Evolutionary conservation across 768 basidiomycete genomes (phyloP), one percentile per base, ranked within the genome.

Genomic region (Boletales sp.): DNA sequence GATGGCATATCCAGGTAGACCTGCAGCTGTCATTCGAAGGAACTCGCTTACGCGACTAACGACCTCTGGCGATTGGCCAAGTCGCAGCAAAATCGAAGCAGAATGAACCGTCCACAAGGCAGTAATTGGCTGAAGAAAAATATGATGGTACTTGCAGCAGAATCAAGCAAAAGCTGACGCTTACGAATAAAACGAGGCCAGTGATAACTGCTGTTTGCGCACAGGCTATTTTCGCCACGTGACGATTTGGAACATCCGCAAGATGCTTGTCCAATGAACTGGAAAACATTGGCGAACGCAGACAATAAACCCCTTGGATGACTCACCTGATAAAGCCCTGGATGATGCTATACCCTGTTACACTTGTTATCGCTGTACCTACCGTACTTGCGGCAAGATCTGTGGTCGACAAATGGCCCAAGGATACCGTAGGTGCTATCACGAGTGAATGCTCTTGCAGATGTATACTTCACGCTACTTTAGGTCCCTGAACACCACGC

Each of bases 351-450:
- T 71, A 75, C 5, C 70, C 72, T 3, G 76, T 74, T 5, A 79
- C 69, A 50, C 66, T 71, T 37, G 68, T 62, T 1, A 74, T 70
- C 53, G 74, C 67, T 35, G 62, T 72, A 2, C 66, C 72, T 9
- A 76, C 57, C n/a, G 72, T 74, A 6, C 75, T 70, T 0, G 77
- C 78, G 4, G 81, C 81, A 9, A 82, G 70, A 47, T 79, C 74
- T 0, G 67, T 73, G 0, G 79, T 79, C 1, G 78, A 78, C 8
- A 82, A 64, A 62, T 82, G 81, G 10, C 80, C 81, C 45, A 79
- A 69, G 5, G 72, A 73, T 32, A 82, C 9, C 64, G 39, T 55
- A 17, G 55, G 62, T 34, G 58, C 62, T 49, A 64, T 43, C 19
- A 64, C 47, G 21, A 62, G 62, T 8, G 55, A 62, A 35, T 64